These are phyloP conservation scores for Pulveroboletus ravenelii DNA, from an alignment of 768 basidiomycete species.

Conservation along the genomic window DNA sequence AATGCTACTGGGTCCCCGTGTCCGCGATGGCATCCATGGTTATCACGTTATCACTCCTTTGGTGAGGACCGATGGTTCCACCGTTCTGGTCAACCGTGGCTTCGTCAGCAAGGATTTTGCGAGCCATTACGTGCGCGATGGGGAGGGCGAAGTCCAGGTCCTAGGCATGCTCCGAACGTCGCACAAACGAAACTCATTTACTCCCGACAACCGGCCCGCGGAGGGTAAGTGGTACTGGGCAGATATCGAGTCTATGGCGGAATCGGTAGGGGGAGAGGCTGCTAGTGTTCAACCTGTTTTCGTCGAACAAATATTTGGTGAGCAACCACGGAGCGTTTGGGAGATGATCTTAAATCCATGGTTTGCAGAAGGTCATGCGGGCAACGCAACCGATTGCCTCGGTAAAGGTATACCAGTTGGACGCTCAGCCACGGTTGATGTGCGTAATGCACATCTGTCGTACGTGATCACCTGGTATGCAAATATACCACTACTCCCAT, in stretches of 20 bases:
- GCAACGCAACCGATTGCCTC: slow-evolving; percentile 57
- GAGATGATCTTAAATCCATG: neutral
- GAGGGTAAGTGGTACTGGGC: slow-evolving; percentile 90
- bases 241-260: slow-evolving; percentile 77
- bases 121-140: slow-evolving; percentile 33
- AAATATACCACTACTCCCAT: neutral
- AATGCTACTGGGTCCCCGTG: slow-evolving; percentile 80
- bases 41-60: slow-evolving; percentile 88
- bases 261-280: slow-evolving; percentile 66
- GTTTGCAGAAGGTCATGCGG: slow-evolving; percentile 74
- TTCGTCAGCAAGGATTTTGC: slow-evolving; percentile 68
- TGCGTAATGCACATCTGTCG: slow-evolving; percentile 90
- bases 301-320: slow-evolving; percentile 89
- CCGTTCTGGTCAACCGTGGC: slow-evolving; percentile 88
- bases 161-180: slow-evolving; percentile 85
- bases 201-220: slow-evolving; percentile 80
- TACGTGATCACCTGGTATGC: slow-evolving; percentile 92
- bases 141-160: slow-evolving; percentile 61
- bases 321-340: slow-evolving; percentile 19
- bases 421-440: slow-evolving; percentile 72
- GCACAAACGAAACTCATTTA: slow-evolving; percentile 71
- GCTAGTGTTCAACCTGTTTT: slow-evolving; percentile 82
- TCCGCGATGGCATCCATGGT: slow-evolving; percentile 84
- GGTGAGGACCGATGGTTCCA: slow-evolving; percentile 71
- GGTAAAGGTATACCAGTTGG: slow-evolving; percentile 81